Evolutionary conservation across 1,284 basidiomycete genomes (phyloP).

Genomic region (Earliella scabrosa): DNA sequence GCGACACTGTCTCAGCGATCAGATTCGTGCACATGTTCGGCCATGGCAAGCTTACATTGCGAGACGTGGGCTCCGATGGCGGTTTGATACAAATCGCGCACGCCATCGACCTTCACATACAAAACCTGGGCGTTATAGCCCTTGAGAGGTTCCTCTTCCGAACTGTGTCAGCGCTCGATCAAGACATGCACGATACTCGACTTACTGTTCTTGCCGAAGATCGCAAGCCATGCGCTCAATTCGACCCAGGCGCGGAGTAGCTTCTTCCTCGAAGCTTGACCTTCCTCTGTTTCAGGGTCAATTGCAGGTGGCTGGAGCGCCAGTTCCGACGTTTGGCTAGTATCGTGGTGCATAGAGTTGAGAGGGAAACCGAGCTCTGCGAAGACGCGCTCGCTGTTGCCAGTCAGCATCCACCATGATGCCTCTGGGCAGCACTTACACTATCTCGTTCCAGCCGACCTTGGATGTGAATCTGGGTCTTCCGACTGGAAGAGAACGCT

Average conservation of each 20-base stretch:
- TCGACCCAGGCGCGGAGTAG: conserved; percentile 81
- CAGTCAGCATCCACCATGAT: conserved; percentile 4
- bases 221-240: conserved; percentile 62
- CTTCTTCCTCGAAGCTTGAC: conserved; percentile 56
- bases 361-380: conserved; percentile 59
- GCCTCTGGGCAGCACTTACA: conserved; percentile 48
- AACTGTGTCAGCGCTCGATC: conserved; percentile 20
- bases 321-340: conserved; percentile 31
- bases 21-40: conserved; percentile 7
- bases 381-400: conserved; percentile 55
- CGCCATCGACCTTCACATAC: conserved; percentile 57
- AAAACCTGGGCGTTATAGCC: conserved; percentile 23
- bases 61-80: conserved; percentile 76
- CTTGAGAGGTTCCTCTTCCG: conserved; percentile 24
- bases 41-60: conserved; percentile 61
- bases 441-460: conserved; percentile 64
- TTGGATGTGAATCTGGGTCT: conserved; percentile 62
- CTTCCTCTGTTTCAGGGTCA: conserved; percentile 48
- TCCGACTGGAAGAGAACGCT: conserved; percentile 55
- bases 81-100: conserved; percentile 69
- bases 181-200: background rate
- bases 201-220: conserved; percentile 51
- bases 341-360: conserved; percentile 20
- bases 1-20: conserved; percentile 47
- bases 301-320: conserved; percentile 60